Conservation (phyloP, 768 basidiomycete genomes). For the Gymnopilus dilepis region DNA sequence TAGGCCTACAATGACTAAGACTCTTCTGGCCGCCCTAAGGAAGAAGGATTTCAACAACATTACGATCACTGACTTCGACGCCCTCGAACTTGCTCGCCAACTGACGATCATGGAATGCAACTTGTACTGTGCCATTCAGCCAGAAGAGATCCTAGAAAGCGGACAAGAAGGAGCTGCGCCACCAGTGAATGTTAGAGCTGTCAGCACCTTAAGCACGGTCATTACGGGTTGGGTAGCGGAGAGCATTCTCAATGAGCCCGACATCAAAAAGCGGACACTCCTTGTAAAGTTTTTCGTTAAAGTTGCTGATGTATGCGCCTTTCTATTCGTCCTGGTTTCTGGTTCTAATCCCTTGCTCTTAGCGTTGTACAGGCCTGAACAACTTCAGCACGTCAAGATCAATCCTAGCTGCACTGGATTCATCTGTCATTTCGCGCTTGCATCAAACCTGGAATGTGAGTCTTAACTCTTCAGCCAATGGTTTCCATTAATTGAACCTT, state of each 20-base stretch:
- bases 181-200: constrained; percentile 77
- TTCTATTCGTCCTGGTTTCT: constrained; percentile 4
- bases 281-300: constrained; percentile 94
- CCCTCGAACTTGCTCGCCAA: constrained; percentile 91
- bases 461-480: constrained; percentile 21
- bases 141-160: constrained; percentile 88
- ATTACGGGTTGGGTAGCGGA: constrained; percentile 98
- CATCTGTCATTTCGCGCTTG: constrained; percentile 90
- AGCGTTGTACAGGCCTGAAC: constrained; percentile 84
- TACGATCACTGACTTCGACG: constrained; percentile 88
- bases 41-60: constrained; percentile 67
- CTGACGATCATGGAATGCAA: constrained; percentile 92
- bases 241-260: constrained; percentile 88
- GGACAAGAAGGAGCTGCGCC: constrained; percentile 72
- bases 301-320: constrained; percentile 77
- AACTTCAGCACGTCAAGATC: constrained; percentile 95
- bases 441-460: constrained; percentile 93
- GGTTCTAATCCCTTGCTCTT: constrained; percentile 16
- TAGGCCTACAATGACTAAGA: constrained; percentile 85
- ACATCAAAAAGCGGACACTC: constrained; percentile 80
- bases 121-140: constrained; percentile 82
- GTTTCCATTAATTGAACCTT: background rate
- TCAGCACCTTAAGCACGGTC: constrained; percentile 87
- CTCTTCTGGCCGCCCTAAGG: constrained; percentile 69
- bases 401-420: constrained; percentile 93